Percentiles rank a stretch among this genome's conserved stretches.
Conservation (phyloP, 176 grass and related monocot species). For the Avena sativa region DNA sequence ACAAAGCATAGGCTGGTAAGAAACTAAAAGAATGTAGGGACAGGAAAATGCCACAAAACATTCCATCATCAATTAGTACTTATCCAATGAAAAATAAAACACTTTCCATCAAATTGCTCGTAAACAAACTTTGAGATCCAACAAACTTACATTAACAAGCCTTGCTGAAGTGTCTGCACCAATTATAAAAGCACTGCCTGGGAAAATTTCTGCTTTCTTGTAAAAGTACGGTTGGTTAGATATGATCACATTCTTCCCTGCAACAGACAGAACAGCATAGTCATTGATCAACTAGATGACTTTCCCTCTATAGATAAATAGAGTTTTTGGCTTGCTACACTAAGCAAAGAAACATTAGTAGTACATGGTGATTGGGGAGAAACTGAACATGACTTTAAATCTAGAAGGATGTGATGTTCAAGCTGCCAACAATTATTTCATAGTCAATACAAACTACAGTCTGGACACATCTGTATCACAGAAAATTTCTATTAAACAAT, state of each 20-base stretch:
- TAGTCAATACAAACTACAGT: constrained; percentile 18
- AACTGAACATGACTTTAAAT: constrained; percentile 22
- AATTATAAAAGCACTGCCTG: constrained; percentile 92
- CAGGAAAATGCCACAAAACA: neutral
- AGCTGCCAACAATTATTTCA: constrained; percentile 25
- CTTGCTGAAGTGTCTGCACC: constrained; percentile 87
- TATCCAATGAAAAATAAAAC: constrained; percentile 26
- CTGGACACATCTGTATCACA: constrained; percentile 16
- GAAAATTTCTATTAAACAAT: neutral
- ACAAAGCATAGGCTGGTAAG: constrained; percentile 16
- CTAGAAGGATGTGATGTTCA: neutral
- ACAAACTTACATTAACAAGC: constrained; percentile 81
- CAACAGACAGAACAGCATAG: constrained; percentile 47
- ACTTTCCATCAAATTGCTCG: neutral
- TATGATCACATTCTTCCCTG: constrained; percentile 91
- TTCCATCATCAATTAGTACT: neutral
- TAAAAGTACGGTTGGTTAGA: constrained; percentile 97
- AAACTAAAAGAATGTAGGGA: constrained; percentile 20
- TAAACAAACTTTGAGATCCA: constrained; percentile 9
- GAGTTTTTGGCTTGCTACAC: constrained; percentile 6
- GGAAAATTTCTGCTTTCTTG: constrained; percentile 93
- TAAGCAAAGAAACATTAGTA: constrained; percentile 21
- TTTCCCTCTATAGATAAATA: neutral
- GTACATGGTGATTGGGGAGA: neutral
- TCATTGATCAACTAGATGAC: constrained; percentile 27